Base-by-base conservation (phyloP, 495 filamentous ascomycete genomes). In the Lophiotrema nucula region DNA sequence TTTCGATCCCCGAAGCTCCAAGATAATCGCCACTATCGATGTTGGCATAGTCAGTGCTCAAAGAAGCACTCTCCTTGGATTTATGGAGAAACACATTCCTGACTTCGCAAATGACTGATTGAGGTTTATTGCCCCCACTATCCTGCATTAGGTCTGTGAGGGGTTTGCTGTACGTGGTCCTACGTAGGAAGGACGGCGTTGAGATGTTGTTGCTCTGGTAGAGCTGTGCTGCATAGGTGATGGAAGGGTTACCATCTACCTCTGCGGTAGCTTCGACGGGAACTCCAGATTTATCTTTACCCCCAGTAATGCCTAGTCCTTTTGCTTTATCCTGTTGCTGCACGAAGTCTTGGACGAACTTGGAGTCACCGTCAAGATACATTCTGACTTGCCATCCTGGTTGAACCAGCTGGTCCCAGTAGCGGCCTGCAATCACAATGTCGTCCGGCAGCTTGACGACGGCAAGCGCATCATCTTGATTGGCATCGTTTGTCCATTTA, bases 21-120 rank as follows among this genome's bases (percentile, higher is more conserved):
- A 49, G 13, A 3, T 22, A 15, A 33, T 49, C 46, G 46, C 33
- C 46, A 16, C 46, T 49, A 10, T 49, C 16, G 26, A 49, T 49
- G 12, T 28, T 24, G 11, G 19, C 19, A 21, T 49, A 49, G 2
- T 28, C 10, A 3, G 11, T 13, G 3, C 18, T 21, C 18, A 10
- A n/a, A 3, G 46, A 22, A 4, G 4, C 13, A n/a, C 16, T 28
- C 46, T 49, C 21, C 46, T 49, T 49, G 4, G 46, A n/a, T 18
- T 13, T 22, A 21, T 24, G n/a, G 11, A 49, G 27, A 26, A 49
- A 49, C 16, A 49, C 46, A 21, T 49, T 49, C 13, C 46, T 22
- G 3, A 35, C 27, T 35, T 49, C 46, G 23, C 2, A 27, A 8
- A 49, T 3, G 21, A 49, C 21, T n/a, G 46, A 28, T n/a, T 49